phyloP scores from a whole-genome alignment of 2,329 filamentous ascomycete species.

The Rosellinia necatrix region DNA sequence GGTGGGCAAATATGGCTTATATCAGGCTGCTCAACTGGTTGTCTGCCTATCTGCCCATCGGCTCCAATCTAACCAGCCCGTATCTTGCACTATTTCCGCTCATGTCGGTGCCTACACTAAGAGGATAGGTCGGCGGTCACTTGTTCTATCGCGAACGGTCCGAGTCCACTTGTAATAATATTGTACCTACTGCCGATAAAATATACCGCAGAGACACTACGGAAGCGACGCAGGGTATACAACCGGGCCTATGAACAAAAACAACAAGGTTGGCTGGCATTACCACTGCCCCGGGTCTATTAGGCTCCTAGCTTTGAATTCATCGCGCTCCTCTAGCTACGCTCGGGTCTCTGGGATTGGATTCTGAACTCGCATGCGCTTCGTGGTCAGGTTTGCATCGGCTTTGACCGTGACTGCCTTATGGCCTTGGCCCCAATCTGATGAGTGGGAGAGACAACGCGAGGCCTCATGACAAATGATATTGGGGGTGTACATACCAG shows the following conservation, averaged over 20 bases:
- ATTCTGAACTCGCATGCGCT: conserved; percentile 13
- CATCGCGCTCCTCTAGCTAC: too few relatives aligned
- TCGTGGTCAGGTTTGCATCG: conserved; percentile 3
- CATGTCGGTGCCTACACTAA: background rate
- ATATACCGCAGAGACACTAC: too few relatives aligned
- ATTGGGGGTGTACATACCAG: conserved; percentile 7
- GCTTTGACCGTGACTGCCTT: conserved; percentile 14
- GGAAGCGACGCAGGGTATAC: too few relatives aligned
- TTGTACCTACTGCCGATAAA: background rate
- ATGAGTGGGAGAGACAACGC: background rate
- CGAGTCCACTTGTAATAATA: background rate
- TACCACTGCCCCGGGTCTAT: background rate
- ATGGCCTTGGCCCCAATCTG: background rate
- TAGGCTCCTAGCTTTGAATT: too few relatives aligned
- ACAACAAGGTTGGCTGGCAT: too few relatives aligned
- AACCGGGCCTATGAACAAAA: too few relatives aligned
- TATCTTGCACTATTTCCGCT: background rate
- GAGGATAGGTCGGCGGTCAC: background rate
- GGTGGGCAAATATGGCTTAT: too few relatives aligned
- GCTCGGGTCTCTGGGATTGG: conserved; percentile 1
- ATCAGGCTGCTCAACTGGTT: background rate
- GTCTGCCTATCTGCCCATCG: background rate
- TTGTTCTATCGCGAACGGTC: background rate
- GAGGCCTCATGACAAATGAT: conserved; percentile 23
- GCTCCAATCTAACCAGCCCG: background rate